Base-by-base conservation (phyloP, 2,329 filamentous ascomycete genomes). In the Dactylellina leptospora region DNA sequence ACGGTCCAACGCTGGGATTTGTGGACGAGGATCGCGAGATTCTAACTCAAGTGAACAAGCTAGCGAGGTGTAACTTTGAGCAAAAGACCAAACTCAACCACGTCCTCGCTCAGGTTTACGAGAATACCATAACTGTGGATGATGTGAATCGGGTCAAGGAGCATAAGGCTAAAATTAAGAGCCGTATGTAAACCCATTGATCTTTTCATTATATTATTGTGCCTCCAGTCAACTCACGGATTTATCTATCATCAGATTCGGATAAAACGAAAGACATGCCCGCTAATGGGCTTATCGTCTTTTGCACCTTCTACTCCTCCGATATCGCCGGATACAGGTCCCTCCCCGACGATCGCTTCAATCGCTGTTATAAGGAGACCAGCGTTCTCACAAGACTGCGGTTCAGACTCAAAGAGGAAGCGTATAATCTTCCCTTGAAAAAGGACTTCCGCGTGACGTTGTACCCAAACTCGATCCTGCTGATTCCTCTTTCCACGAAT, bases 241-340 rank as follows among this genome's bases (percentile, higher is more conserved):
- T n/a, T 55, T 59, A 18, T 44, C 28, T 2, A 25, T 28, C 48
- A 48, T 48, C n/a, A 60, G 56, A 60, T 18, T 60, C 56, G 30
- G 56, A 60, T 20, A 60, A 60, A 27, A 60, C 56, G 27, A 60
- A 60, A 27, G 56, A 60, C 20, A 60, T 60, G 55, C 56, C 56
- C 33, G 8, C 56, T 4, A 48, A 60, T 40, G 56, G 56, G 9
- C 42, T 60, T 10, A 60, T 60, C 13, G 56, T 16, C 42, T 60
- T 60, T 27, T 48, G 42, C 22, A 60, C 56, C 44, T 60, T 60
- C 30, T 60, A 60, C 56, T 22, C 56, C 20, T 50, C 56, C n/a
- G 42, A 50, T 18, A 50, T 60, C n/a, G 38, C 28, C 22, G 4
- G 10, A 1, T 60, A 60, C 30, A 60, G 36, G 38, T n/a, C 44